These are phyloP conservation scores for Pittosporum tobira DNA, from an alignment of 129 eudicot species.

Conservation along the genomic window DNA sequence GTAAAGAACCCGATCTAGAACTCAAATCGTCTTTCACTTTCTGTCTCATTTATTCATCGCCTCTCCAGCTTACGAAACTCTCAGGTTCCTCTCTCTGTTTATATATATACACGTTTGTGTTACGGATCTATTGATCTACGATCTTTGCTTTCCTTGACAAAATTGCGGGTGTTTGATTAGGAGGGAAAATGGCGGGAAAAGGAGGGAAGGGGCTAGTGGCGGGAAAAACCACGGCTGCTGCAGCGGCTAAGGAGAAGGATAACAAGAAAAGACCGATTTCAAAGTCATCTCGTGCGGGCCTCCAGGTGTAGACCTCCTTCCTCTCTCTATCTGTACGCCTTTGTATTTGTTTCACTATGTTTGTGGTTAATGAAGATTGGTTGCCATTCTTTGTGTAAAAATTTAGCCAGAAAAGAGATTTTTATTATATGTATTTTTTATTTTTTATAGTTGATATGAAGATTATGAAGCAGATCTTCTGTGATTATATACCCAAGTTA, in stretches of 20 bases:
- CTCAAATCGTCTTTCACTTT: neutral
- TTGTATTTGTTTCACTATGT: neutral
- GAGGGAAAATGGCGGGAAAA: conserved; percentile 55
- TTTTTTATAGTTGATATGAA: no score
- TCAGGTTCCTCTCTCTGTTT: conserved; percentile 11
- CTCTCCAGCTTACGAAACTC: neutral
- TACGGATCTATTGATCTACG: no score
- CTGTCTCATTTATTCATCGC: conserved; percentile 5
- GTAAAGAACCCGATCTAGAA: neutral
- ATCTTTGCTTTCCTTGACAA: neutral
- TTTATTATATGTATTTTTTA: no score
- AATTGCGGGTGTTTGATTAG: neutral
- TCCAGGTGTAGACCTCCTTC: conserved; percentile 31
- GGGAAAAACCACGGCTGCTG: conserved; percentile 33
- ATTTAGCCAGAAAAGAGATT: no score
- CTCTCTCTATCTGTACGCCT: neutral
- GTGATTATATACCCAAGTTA: no score
- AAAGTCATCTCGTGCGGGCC: conserved; percentile 59
- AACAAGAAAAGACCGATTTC: conserved; percentile 49
- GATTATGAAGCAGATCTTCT: no score
- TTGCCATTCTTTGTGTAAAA: no score
- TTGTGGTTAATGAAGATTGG: no score
- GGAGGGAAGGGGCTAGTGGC: conserved; percentile 73
- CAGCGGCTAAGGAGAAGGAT: conserved; percentile 46
- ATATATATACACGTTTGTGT: no score